Evolutionary conservation across 495 filamentous ascomycete genomes (phyloP).

Genomic region (Xylaria palmicola): DNA sequence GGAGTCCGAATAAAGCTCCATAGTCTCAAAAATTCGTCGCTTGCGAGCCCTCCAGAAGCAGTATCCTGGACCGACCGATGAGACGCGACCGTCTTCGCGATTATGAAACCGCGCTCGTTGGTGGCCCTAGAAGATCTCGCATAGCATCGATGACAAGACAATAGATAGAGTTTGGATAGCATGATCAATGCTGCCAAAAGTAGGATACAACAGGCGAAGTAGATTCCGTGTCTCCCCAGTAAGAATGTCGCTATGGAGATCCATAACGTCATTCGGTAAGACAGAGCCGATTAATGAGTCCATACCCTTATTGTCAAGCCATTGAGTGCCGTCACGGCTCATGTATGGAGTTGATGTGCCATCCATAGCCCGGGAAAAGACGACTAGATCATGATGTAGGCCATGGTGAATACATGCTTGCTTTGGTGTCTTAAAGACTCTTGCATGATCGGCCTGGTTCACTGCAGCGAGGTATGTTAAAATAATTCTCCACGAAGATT

Average conservation of each 20-base stretch:
- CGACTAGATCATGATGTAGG: neutral
- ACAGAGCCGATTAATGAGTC: constrained; percentile 7
- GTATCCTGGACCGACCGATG: constrained; percentile 13
- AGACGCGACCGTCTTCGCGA: constrained; percentile 20
- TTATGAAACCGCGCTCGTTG: constrained; percentile 12
- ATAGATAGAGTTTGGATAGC: constrained; percentile 8
- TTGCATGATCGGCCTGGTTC: neutral
- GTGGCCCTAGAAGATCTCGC: constrained; percentile 16
- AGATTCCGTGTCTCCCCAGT: constrained; percentile 20
- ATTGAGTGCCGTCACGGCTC: constrained; percentile 6
- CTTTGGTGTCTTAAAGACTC: neutral
- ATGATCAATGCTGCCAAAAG: neutral
- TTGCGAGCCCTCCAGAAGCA: constrained; percentile 19
- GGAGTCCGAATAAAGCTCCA: neutral
- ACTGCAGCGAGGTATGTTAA: constrained; percentile 1
- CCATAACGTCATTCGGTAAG: constrained; percentile 19
- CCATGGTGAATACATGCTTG: neutral
- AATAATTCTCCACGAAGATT: constrained; percentile 4
- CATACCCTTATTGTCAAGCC: constrained; percentile 1
- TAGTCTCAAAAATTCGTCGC: constrained; percentile 15
- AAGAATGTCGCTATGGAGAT: constrained; percentile 18
- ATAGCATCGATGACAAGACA: constrained; percentile 11
- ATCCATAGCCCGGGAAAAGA: neutral
- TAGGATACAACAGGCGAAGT: constrained; percentile 15
- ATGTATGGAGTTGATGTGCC: constrained; percentile 1